Conservation (phyloP, 257 asterid genomes). For the Ballota nigra region DNA sequence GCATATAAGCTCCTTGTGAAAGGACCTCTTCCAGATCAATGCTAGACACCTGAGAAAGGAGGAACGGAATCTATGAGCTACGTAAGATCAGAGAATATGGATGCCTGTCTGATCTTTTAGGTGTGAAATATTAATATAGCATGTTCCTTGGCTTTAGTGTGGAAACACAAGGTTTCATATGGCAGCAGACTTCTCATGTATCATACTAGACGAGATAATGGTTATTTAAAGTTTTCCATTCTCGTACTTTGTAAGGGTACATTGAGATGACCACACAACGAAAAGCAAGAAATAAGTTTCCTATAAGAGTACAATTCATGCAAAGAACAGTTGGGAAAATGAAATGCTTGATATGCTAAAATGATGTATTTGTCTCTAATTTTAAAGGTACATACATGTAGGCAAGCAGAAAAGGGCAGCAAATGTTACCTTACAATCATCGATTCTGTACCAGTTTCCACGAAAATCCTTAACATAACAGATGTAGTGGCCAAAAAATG, state of each 20-base stretch:
- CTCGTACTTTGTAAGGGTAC: neutral
- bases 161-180: neutral
- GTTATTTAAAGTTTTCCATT: neutral
- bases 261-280: neutral
- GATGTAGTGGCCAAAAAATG: slow-evolving; percentile 94
- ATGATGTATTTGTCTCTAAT: neutral
- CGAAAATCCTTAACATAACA: slow-evolving; percentile 81
- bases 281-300: neutral
- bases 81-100: neutral
- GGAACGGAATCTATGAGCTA: neutral
- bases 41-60: slow-evolving; percentile 50
- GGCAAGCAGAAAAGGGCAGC: neutral
- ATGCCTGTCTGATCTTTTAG: neutral
- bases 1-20: slow-evolving; percentile 98
- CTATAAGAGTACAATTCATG: neutral
- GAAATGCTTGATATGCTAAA: slow-evolving; percentile 9
- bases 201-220: neutral
- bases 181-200: neutral
- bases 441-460: slow-evolving; percentile 89
- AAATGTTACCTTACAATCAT: slow-evolving; percentile 79
- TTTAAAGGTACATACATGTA: neutral
- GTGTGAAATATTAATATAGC: neutral
- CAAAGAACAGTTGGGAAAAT: neutral
- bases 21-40: slow-evolving; percentile 90
- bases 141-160: neutral